These are phyloP conservation scores for Murraya paniculata DNA, from an alignment of 345 rosid species.

Conservation along the genomic window DNA sequence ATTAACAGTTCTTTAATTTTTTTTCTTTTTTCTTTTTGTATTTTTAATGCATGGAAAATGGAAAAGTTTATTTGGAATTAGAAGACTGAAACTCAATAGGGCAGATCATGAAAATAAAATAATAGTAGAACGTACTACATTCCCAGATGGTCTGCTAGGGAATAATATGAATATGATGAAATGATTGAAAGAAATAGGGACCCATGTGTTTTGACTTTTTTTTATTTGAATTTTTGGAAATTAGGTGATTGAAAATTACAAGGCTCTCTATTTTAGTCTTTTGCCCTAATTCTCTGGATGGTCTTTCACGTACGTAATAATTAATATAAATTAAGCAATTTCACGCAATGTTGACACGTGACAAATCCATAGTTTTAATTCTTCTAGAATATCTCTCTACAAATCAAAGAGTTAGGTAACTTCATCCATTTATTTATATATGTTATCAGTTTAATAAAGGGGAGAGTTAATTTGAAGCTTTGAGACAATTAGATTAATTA, in stretches of 20 bases:
- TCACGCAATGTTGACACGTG: constrained; percentile 3
- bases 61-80: not conserved
- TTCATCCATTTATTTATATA: not conserved
- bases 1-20: not conserved
- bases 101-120: not conserved
- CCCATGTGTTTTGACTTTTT: constrained; percentile 50
- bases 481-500: not conserved
- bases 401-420: constrained; percentile 21
- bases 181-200: constrained; percentile 25
- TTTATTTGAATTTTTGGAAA: constrained; percentile 21
- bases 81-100: not conserved
- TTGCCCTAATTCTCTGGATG: not conserved
- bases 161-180: not conserved
- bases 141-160: not conserved
- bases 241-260: constrained; percentile 12
- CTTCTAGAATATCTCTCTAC: constrained; percentile 18
- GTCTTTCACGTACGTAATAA: constrained; percentile 14
- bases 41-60: constrained; percentile 6
- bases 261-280: not conserved
- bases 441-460: not conserved
- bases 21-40: no score
- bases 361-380: not conserved
- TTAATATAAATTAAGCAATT: not conserved
- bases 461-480: not conserved
- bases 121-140: not conserved